These are phyloP conservation scores for Pezicula neosporulosa DNA, from an alignment of 2,329 filamentous ascomycete species.

Conservation along the genomic window DNA sequence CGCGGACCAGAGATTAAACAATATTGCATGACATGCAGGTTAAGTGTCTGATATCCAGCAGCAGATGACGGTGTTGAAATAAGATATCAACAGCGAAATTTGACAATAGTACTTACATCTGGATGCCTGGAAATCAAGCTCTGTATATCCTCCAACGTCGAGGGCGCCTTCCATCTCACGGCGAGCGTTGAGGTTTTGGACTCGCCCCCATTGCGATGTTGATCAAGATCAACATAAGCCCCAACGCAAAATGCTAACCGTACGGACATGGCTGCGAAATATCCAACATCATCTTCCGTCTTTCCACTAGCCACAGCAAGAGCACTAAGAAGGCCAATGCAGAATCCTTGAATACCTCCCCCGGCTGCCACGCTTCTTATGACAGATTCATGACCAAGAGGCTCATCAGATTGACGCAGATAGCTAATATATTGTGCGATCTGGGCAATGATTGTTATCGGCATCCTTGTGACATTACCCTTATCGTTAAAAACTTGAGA, in stretches of 20 bases:
- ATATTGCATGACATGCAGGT: no score
- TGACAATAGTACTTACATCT: no score
- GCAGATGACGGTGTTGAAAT: no score
- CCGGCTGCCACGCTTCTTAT: no score
- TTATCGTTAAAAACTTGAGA: no score
- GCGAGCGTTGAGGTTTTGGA: background rate
- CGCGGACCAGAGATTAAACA: no score
- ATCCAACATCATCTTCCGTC: background rate
- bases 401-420: no score
- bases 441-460: no score
- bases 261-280: background rate
- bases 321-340: constrained; percentile 1
- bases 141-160: background rate
- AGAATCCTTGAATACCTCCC: constrained; percentile 3
- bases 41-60: no score
- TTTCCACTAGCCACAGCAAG: background rate
- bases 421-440: no score
- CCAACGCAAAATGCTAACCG: background rate
- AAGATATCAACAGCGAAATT: background rate
- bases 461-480: no score
- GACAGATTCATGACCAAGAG: no score
- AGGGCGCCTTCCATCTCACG: background rate
- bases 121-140: background rate
- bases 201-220: background rate
- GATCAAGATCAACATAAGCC: background rate